Base-by-base conservation (phyloP, 1,284 basidiomycete genomes). In the Ganoderma meredithae region DNA sequence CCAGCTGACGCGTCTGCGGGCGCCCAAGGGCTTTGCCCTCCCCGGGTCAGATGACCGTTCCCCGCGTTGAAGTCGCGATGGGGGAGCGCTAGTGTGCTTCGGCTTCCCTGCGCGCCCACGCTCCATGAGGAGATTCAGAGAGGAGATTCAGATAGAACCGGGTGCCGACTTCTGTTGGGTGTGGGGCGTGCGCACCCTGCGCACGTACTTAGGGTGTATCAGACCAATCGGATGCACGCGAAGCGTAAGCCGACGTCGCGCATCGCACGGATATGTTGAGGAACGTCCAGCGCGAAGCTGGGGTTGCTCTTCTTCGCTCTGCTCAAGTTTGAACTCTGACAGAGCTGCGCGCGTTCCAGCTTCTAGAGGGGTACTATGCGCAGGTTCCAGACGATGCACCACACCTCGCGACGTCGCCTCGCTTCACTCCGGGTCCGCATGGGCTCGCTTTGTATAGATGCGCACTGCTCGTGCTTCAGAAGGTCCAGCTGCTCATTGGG, bases 251-350 rank as follows among this genome's bases (percentile, higher is more conserved):
- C 22, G 22, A 52, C 47, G 27, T 55, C 55, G 55, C 36, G n/a
- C 55, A 58, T 58, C 55, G 55, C 55, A 58, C 55, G 27, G 55
- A 58, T 58, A 19, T 10, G 33, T 33, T 19, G 55, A 39, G 27
- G 53, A 55, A 39, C 19, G 17, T 36, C 15, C 31, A 58, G n/a
- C 19, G n/a, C 33, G 55, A 36, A 58, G 47, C 22, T 22, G 22
- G 36, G 36, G 31, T 31, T 31, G 31, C 31, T 39, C 1, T 10
- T 8, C 36, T 39, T 39, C 2, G 36, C 5, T 39, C 36, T 39
- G 36, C 8, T 39, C 36, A 39, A 39, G 36, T 5, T 39, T 31
- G 55, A 36, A 58, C 55, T 36, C 19, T n/a, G 33, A 39, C 36
- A 39, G 17, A 22, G 55, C 47, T 52, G 47, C 22, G 47, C 47